These are phyloP conservation scores for Suillus bovinus DNA, from an alignment of 768 basidiomycete genomes.

Conservation along the genomic window DNA sequence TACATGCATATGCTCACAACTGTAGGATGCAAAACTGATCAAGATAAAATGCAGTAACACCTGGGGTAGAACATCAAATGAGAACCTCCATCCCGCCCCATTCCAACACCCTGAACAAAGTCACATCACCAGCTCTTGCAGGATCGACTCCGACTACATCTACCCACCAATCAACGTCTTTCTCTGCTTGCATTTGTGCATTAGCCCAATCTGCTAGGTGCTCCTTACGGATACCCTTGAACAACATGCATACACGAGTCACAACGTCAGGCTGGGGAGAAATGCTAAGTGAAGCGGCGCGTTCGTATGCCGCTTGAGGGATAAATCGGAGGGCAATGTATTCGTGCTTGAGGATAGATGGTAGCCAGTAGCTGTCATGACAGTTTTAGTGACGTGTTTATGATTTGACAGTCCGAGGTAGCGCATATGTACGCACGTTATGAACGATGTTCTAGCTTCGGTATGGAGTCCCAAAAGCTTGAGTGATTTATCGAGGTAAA, in stretches of 20 bases:
- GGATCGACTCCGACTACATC: background rate
- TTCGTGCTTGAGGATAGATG: background rate
- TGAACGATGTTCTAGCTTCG: background rate
- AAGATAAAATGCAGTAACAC: too few relatives aligned
- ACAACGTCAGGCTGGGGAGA: background rate
- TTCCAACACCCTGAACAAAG: constrained; percentile 2
- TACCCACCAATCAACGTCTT: background rate
- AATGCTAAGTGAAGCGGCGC: background rate
- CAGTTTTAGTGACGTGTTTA: too few relatives aligned
- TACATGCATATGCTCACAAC: too few relatives aligned
- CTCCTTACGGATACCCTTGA: background rate
- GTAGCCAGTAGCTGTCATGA: too few relatives aligned
- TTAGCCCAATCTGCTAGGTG: background rate
- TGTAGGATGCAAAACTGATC: too few relatives aligned
- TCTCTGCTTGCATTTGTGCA: background rate
- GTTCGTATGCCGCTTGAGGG: background rate
- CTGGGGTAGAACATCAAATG: background rate
- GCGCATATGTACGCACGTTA: background rate
- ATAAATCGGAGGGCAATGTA: background rate
- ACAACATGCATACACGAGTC: background rate
- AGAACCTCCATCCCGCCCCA: background rate
- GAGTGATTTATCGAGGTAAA: background rate
- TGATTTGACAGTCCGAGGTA: background rate
- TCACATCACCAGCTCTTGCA: background rate
- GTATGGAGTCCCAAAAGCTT: background rate